Conservation (phyloP, 148 eudicot species). For the Rhododendron simsii region DNA sequence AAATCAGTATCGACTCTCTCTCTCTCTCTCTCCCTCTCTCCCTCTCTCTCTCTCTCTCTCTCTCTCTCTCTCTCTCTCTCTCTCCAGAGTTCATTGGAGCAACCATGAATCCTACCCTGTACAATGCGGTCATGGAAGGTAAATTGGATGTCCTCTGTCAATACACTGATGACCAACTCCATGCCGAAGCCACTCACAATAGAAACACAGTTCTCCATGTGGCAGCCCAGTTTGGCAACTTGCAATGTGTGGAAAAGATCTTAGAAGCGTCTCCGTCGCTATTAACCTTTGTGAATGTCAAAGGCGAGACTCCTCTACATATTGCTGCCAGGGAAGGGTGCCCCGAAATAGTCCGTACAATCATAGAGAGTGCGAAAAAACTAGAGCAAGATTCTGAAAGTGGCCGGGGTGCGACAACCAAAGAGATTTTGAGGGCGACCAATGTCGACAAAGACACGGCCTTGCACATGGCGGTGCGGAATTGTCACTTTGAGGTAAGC, state of each 20-base stretch:
- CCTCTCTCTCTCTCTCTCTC: too few species aligned
- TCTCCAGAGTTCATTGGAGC: not conserved
- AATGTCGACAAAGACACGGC: slow-evolving; percentile 1
- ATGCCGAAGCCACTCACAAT: not conserved
- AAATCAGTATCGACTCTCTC: too few species aligned
- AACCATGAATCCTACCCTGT: not conserved
- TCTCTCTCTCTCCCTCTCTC: too few species aligned
- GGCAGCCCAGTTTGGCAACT: not conserved
- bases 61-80: too few species aligned
- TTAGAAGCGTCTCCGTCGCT: not conserved
- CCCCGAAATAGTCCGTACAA: not conserved
- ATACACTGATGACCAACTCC: not conserved
- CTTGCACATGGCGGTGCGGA: not conserved
- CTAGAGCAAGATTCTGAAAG: too few species aligned
- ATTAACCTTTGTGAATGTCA: not conserved
- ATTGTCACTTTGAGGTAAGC: too few species aligned
- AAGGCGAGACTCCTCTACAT: slow-evolving; percentile 1
- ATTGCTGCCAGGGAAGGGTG: not conserved
- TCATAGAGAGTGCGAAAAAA: not conserved
- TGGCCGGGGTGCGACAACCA: not conserved
- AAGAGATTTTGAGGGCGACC: not conserved
- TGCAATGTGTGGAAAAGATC: not conserved
- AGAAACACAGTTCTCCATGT: slow-evolving; percentile 2
- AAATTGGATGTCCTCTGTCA: not conserved
- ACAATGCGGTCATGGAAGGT: not conserved